phyloP scores from a whole-genome alignment of 2,329 filamentous ascomycete genomes.

The Cryphonectria radicalis region DNA sequence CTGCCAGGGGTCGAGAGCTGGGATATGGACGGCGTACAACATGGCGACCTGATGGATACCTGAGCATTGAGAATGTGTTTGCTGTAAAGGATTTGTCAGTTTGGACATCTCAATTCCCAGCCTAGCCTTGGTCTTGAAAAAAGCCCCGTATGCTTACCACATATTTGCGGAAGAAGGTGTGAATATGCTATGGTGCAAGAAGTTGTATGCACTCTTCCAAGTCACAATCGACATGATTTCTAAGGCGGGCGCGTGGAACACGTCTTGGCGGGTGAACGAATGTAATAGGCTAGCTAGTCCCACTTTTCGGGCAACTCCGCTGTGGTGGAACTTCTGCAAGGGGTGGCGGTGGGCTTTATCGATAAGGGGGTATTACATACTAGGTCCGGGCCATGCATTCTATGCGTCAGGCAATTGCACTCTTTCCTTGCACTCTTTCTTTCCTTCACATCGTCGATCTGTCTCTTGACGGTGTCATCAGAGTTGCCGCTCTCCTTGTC shows the following conservation, averaged over 20 bases:
- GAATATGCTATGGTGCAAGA: not conserved
- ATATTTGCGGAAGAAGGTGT: conserved; percentile 22
- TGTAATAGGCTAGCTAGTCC: conserved; percentile 19
- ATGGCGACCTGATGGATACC: conserved; percentile 92
- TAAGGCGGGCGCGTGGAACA: conserved; percentile 25
- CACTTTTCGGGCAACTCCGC: conserved; percentile 11
- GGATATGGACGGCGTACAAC: conserved; percentile 66
- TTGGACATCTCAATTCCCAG: not conserved
- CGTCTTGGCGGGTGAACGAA: conserved; percentile 21
- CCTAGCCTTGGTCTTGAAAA: not conserved
- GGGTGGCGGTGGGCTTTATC: not conserved
- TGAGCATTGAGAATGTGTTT: conserved; percentile 99
- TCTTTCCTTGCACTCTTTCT: not conserved
- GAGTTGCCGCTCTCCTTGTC: too few species aligned
- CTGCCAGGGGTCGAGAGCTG: not conserved
- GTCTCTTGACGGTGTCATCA: conserved; percentile 7
- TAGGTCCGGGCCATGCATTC: not conserved
- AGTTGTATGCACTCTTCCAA: not conserved
- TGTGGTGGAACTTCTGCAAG: conserved; percentile 7
- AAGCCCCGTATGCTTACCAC: conserved; percentile 22
- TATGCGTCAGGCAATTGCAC: not conserved
- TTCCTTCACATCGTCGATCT: not conserved
- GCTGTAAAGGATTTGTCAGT: conserved; percentile 51
- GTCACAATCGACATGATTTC: conserved; percentile 15
- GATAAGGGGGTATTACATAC: not conserved